phyloP scores from a whole-genome alignment of 257 asterid species.

The Buddleja alternifolia region DNA sequence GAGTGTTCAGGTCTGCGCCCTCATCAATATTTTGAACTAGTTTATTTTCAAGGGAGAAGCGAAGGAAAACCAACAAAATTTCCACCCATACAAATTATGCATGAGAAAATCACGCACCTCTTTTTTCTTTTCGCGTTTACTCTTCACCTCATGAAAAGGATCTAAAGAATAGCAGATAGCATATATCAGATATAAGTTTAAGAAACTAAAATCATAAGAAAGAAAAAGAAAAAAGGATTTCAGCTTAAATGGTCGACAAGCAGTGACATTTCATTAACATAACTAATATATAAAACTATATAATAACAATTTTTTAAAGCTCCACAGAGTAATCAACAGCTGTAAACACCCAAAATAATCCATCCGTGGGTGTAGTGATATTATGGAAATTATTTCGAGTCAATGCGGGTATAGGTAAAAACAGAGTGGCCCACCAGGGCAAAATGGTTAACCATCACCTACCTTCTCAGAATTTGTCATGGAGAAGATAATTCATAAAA shows the following conservation, averaged over 20 bases:
- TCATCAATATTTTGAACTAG: background rate
- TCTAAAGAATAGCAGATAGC: slow-evolving; percentile 47
- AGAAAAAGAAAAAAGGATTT: too few relatives aligned
- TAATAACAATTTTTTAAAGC: background rate
- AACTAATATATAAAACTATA: background rate
- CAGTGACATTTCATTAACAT: slow-evolving; percentile 10
- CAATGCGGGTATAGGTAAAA: background rate
- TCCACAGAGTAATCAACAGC: slow-evolving; percentile 1
- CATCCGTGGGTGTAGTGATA: background rate
- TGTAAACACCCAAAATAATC: slow-evolving; percentile 17
- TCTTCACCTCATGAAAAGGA: slow-evolving; percentile 84
- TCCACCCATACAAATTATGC: background rate
- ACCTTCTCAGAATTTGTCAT: background rate
- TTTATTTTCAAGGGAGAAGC: background rate
- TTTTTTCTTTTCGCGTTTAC: slow-evolving; percentile 93
- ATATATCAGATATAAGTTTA: slow-evolving; percentile 34
- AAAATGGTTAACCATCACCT: background rate
- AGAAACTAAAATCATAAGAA: slow-evolving; percentile 22
- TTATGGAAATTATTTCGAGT: background rate
- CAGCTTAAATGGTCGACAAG: slow-evolving; percentile 5
- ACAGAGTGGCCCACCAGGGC: background rate
- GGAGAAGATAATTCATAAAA: background rate
- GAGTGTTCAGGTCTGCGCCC: background rate
- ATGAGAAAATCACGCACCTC: slow-evolving; percentile 61
- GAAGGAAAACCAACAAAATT: slow-evolving; percentile 4